Base-by-base conservation (phyloP, 208 protist species). In the Leishmania lainsoni region DNA sequence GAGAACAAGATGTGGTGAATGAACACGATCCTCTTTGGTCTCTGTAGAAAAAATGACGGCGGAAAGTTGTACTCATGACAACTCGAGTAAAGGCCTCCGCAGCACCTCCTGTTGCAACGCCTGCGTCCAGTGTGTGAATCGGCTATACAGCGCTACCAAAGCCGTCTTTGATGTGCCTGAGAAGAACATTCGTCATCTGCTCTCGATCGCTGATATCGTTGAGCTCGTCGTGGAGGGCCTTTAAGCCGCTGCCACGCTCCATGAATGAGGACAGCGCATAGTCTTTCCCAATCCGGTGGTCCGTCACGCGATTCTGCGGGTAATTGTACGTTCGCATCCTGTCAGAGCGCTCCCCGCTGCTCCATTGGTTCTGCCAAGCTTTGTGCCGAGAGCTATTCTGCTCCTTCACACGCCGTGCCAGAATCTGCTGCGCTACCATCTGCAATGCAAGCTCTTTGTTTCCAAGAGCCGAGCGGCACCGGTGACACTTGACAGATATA, bases 261-360 rank as follows among this genome's bases (percentile, higher is more conserved):
- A 97, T 95, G 78, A 97, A 97, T 2, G 85, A 86, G 45, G 80
- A 78, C 63, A 97, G 84, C 10, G 91, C 83, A 76, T 91, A 97
- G 73, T 97, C 94, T 72, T 93, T 95, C 4, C 94, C 94, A 45
- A 97, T 79, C 45, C 95, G 93, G 72, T 98, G 95, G 72, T 98
- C 95, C 6, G 94, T 97, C 29, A 97, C 88, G 22, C 93, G 91
- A 79, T 98, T 98, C 72, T 98, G 95, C 16, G 92, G 95, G 77
- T 91, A 96, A 75, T 98, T 98, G 90, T 97, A 98, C 35, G 95
- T 97, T 63, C 95, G 80, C 92, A 98, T 97, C 81, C 95, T 96
- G 75, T 98, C 95, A 0, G 92, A 95, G 29, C 95, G 91, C 85
- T 98, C 95, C 1, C 95, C 95, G 80, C 92, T 97, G 76, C 87